A percentile compares a stretch with the other conserved stretches of the same genome.
Conservation (phyloP, 2,329 filamentous ascomycete genomes). For the Lizonia empirigonia region DNA sequence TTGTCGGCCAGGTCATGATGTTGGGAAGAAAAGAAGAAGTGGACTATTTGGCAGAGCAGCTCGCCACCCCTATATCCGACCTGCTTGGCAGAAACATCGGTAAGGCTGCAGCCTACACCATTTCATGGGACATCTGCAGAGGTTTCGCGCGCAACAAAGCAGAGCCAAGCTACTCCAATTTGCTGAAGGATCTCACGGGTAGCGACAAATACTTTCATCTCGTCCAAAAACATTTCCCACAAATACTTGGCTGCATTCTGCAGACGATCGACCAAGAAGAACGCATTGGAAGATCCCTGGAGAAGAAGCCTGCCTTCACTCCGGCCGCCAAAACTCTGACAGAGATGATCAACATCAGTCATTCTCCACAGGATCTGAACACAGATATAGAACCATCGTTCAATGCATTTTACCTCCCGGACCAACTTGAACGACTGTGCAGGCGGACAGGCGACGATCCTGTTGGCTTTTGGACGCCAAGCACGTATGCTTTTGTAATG, state of each 20-base stretch:
- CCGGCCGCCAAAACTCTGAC: constrained; percentile 68
- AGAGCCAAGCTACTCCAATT: constrained; percentile 64
- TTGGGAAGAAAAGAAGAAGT: constrained; percentile 71
- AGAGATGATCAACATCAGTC: constrained; percentile 71
- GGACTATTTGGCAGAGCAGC: constrained; percentile 61
- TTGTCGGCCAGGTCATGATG: constrained; percentile 82
- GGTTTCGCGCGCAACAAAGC: constrained; percentile 46
- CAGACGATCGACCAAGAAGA: constrained; percentile 62
- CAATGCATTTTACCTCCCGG: constrained; percentile 74
- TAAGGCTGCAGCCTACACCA: constrained; percentile 80
- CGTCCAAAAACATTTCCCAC: constrained; percentile 72
- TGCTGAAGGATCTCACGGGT: constrained; percentile 72
- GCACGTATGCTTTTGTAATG: constrained; percentile 74
- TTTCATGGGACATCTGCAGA: constrained; percentile 72
- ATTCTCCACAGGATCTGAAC: constrained; percentile 70
- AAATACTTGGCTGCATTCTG: constrained; percentile 78
- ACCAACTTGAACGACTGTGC: constrained; percentile 79
- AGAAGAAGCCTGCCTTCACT: constrained; percentile 65
- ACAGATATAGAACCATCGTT: constrained; percentile 87
- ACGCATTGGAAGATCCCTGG: constrained; percentile 48
- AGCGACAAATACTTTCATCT: constrained; percentile 66
- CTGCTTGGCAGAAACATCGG: constrained; percentile 70
- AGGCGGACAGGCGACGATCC: constrained; percentile 67
- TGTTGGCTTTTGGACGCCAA: constrained; percentile 73
- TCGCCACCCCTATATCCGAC: constrained; percentile 25